phyloP scores from a whole-genome alignment of 2,329 filamentous ascomycete genomes.

The Colletotrichum sp. region DNA sequence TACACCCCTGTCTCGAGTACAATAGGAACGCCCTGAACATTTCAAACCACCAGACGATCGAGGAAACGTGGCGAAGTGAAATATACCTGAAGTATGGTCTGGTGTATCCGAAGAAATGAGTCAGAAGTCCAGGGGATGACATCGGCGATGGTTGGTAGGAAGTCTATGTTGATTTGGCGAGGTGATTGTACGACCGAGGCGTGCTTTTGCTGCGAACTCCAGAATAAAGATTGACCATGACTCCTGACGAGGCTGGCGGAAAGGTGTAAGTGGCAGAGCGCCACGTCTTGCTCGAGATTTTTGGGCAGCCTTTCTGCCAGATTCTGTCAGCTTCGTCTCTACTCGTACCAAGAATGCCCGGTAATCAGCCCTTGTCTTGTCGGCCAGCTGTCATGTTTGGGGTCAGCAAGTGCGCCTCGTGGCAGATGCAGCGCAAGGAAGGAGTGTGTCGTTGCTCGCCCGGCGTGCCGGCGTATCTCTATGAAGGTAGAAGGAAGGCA shows the following conservation, averaged over 20 bases:
- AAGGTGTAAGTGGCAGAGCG: not conserved
- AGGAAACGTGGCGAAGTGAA: not conserved
- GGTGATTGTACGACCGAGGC: not conserved
- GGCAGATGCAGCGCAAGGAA: not conserved
- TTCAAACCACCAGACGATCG: not conserved
- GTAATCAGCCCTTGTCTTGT: conserved; percentile 3
- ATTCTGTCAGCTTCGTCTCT: not conserved
- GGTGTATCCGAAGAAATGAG: not conserved
- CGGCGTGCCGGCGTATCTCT: not conserved
- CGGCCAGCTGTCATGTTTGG: not conserved
- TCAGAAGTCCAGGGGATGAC: not conserved
- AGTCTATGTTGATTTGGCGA: not conserved
- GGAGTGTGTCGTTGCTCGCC: not conserved
- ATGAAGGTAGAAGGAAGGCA: not conserved
- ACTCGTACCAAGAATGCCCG: not conserved
- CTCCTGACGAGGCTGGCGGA: conserved; percentile 1
- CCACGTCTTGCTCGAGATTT: not conserved
- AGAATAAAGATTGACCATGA: not conserved
- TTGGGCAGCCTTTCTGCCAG: not conserved
- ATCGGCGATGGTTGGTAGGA: not conserved
- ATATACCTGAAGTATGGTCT: not conserved
- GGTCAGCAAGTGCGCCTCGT: not conserved
- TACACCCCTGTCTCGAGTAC: not conserved
- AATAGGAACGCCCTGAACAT: not conserved
- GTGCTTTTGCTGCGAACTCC: not conserved